Evolutionary conservation across 2,329 filamentous ascomycete species (phyloP), one percentile per base, ranked within the genome.

Genomic region (Pseudocercospora pini-densiflorae): DNA sequence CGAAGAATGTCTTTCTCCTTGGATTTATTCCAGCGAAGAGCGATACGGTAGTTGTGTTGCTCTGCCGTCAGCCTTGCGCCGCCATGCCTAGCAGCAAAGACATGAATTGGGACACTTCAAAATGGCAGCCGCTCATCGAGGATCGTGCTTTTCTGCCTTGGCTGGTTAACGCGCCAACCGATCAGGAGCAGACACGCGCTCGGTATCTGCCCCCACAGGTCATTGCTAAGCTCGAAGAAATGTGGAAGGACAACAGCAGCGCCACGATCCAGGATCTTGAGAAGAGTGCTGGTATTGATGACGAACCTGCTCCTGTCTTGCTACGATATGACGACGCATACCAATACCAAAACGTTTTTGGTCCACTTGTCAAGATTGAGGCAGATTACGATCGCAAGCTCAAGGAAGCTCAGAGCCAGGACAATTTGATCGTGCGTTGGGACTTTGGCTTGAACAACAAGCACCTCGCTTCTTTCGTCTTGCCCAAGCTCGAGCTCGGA

Each of bases 21-120:
- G 95, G 95, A 6, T 99, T 99, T 79, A 99, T 99, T 73, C 96
- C 95, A 9, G 95, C 95, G 64, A 99, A 99, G 79, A 98, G 95
- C 10, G 96, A 99, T 76, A 97, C 95, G 0, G 95, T 99, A 29
- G 96, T 99, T 7, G 95, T 99, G 24, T 88, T 99, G 53, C 87
- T 99, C 43, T 99, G 95, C 79, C 93, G 95, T 68, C 95, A 98
- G 80, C 95, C 95, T 55, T 99, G 95, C 79, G 95, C 94, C 36
- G 91, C 95, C 29, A 94, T 92, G 82, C 92, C 94, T 1, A 98
- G 95, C 36, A 94, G 93, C 71, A 99, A 99, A 81, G 95, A 99
- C 76, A 98, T 99, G 94, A 99, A 95, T 79, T 99, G 95, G 95
- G 95, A 99, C 79, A 96, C 94, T 5, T 97, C 94, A 27, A 89